Evolutionary conservation across 2,329 filamentous ascomycete genomes (phyloP), one percentile per base, ranked within the genome.

Genomic region (Fusarium sp.): DNA sequence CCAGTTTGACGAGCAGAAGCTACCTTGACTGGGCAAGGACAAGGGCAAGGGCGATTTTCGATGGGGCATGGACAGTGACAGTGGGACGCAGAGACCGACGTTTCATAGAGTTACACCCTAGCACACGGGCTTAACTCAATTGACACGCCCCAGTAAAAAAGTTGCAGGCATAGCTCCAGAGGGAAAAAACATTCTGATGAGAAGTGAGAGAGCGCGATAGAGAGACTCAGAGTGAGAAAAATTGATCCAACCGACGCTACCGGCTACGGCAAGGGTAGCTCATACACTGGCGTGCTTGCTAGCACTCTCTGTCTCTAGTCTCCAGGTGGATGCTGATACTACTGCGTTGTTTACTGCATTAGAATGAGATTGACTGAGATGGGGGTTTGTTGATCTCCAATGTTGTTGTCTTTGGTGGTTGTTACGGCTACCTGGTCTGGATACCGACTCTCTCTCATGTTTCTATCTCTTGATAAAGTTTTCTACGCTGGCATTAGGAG

Each of bases 241-340:
- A 64, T 46, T 56, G 64, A 65, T 57, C 71, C 65, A 75, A 53
- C 69, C 71, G 69, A 74, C 69, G 71, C 70, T 73, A 74, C 69
- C 52, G 61, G 57, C 65, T 58, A 74, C 52, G 69, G 73, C 69
- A 74, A 72, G 70, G 66, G 65, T 61, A 68, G 65, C 57, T 62
- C 59, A 43, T 58, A 49, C 60, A 44, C 68, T 71, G 68, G 68
- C 68, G 62, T 74, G 61, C 68, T 74, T 46, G 54, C 65, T 72
- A 64, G 29, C 37, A 63, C 33, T 39, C 16, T 70, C 58, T 39
- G 62, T 67, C 42, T 46, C 33, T 70, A 69, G 62, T 56, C 39
- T 39, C n/a, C 23, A 38, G 57, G 62, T 56, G 57, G 66, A 52
- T 35, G 61, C 44, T 49, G 61, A 63, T 69, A 52, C 59, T 52